A percentile compares a stretch with the other conserved stretches of the same genome.
Conservation (phyloP, 805 yeast species). For the Soucietia sequanensis region DNA sequence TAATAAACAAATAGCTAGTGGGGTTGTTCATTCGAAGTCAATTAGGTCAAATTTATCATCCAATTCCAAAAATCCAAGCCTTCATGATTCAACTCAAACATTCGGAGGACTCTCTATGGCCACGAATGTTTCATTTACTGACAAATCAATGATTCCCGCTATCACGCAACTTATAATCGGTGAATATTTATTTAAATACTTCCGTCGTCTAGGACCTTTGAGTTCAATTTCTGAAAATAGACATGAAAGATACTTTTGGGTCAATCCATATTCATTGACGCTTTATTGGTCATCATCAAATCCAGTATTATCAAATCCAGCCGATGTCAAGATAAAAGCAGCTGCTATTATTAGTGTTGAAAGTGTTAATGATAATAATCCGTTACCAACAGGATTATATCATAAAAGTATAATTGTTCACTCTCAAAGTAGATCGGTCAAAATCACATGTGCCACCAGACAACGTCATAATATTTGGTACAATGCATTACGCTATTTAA, state of each 20-base stretch:
- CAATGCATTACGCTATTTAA: conserved; percentile 73
- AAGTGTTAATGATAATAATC: conserved; percentile 79
- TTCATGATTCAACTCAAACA: conserved; percentile 35
- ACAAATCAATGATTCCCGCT: conserved; percentile 74
- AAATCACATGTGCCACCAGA: conserved; percentile 83
- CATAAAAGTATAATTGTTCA: conserved; percentile 79
- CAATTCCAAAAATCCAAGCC: conserved; percentile 25
- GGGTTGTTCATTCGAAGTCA: conserved; percentile 18
- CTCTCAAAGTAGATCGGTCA: conserved; percentile 63
- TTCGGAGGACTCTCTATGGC: conserved; percentile 43
- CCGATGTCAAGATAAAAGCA: conserved; percentile 67
- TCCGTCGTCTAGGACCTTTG: conserved; percentile 71
- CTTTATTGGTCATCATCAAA: conserved; percentile 84
- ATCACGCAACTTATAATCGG: conserved; percentile 93
- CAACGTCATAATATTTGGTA: conserved; percentile 91
- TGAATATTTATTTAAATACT: conserved; percentile 83
- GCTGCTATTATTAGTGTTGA: conserved; percentile 78
- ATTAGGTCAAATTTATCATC: conserved; percentile 29
- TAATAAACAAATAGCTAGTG: too few species aligned
- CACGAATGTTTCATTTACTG: conserved; percentile 64
- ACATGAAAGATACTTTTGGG: conserved; percentile 94
- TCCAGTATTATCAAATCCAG: conserved; percentile 71
- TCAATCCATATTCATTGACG: conserved; percentile 90
- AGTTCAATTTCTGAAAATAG: conserved; percentile 74
- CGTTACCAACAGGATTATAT: conserved; percentile 84